Conservation (phyloP, 2,329 filamentous ascomycete species). For the Colletotrichum lupini region DNA sequence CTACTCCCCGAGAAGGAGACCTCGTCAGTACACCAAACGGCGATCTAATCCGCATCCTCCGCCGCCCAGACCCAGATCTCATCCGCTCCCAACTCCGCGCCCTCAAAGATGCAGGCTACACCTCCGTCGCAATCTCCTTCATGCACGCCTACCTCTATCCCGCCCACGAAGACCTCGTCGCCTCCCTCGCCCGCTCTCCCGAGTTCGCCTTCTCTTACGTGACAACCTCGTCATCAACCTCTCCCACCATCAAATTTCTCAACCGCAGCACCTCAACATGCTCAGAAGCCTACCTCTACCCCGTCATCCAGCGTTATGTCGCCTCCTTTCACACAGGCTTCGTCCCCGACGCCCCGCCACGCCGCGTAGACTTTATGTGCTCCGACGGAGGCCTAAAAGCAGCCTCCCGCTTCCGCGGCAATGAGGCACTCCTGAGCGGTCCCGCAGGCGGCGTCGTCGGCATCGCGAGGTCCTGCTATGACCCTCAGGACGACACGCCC, state of each 20-base stretch:
- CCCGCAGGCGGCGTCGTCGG: slow-evolving; percentile 79
- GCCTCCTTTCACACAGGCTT: slow-evolving; percentile 74
- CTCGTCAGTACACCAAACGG: slow-evolving; percentile 72
- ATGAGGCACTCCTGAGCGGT: slow-evolving; percentile 74
- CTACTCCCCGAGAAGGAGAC: slow-evolving; percentile 44
- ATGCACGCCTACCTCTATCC: slow-evolving; percentile 77
- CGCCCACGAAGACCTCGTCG: slow-evolving; percentile 61
- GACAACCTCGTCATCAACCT: slow-evolving; percentile 72
- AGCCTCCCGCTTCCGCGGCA: slow-evolving; percentile 69
- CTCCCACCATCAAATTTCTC: slow-evolving; percentile 79
- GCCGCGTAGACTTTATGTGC: slow-evolving; percentile 76
- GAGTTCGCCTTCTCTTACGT: slow-evolving; percentile 76
- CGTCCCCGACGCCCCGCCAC: slow-evolving; percentile 59
- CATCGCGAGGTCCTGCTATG: slow-evolving; percentile 76
- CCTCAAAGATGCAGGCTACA: slow-evolving; percentile 69
- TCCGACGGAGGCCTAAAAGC: slow-evolving; percentile 57
- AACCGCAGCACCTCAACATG: slow-evolving; percentile 75
- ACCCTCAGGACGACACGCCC: slow-evolving; percentile 71
- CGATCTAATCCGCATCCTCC: slow-evolving; percentile 72
- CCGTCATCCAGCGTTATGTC: slow-evolving; percentile 76
- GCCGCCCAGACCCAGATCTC: slow-evolving; percentile 59
- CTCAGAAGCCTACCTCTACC: slow-evolving; percentile 79
- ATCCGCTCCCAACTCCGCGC: slow-evolving; percentile 67
- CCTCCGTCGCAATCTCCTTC: slow-evolving; percentile 66
- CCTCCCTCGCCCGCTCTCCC: slow-evolving; percentile 57